Evolutionary conservation across 805 yeast species (phyloP).

Genomic region (Metschnikowia continentalis): DNA sequence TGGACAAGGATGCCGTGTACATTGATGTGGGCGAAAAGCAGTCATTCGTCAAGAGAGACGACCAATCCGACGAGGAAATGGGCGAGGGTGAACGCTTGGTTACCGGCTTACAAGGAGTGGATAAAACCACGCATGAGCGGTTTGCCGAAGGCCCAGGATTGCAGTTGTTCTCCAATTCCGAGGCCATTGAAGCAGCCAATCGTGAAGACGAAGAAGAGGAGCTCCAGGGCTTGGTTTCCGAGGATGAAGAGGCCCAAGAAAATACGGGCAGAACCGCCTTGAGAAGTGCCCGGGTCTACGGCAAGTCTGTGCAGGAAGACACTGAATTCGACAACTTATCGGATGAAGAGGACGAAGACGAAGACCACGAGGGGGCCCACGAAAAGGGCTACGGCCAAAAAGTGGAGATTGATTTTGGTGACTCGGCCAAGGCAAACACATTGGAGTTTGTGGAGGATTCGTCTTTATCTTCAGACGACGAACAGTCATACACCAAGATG

Average conservation of each 20-base stretch:
- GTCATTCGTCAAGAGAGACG: conserved; percentile 32
- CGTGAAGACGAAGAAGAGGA: conserved; percentile 38
- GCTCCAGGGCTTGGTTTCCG: conserved; percentile 29
- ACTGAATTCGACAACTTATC: conserved; percentile 40
- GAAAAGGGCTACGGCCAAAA: conserved; percentile 28
- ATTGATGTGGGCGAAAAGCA: conserved; percentile 68
- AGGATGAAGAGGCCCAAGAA: conserved; percentile 27
- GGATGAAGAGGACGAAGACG: conserved; percentile 41
- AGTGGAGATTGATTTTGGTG: conserved; percentile 47
- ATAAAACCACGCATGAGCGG: conserved; percentile 54
- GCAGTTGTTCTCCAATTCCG: conserved; percentile 65
- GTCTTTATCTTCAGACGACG: conserved; percentile 40
- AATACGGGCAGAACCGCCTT: conserved; percentile 61
- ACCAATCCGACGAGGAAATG: conserved; percentile 54
- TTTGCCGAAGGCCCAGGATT: conserved; percentile 64
- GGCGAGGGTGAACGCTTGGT: conserved; percentile 88
- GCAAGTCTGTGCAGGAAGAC: conserved; percentile 47
- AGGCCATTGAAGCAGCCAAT: conserved; percentile 33
- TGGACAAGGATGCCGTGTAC: conserved; percentile 96
- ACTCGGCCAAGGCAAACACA: conserved; percentile 26
- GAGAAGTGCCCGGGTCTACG: conserved; percentile 56
- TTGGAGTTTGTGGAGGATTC: conserved; percentile 46
- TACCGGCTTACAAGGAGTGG: conserved; percentile 71
- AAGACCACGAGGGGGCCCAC: conserved; percentile 30
- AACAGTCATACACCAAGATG: conserved; percentile 39